Conservation (phyloP, 2,329 filamentous ascomycete species). For the Penicillium polonicum region DNA sequence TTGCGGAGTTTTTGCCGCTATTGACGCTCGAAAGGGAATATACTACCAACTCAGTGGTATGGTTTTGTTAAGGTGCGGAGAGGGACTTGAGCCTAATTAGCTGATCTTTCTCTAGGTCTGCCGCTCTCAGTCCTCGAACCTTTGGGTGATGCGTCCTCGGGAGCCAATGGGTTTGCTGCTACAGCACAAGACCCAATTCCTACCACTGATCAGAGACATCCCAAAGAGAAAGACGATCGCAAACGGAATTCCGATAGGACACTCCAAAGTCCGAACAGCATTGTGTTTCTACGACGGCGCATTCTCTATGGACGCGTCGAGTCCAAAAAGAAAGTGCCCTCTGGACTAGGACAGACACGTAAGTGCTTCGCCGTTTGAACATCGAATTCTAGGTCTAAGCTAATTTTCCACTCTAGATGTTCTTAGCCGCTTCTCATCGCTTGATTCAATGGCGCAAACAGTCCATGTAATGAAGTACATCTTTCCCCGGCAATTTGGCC, state of each 20-base stretch:
- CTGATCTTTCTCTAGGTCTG: constrained; percentile 23
- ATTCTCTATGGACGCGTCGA: constrained; percentile 84
- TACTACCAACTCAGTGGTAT: constrained; percentile 77
- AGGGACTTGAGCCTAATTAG: neutral
- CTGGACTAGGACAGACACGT: constrained; percentile 81
- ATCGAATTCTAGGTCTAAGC: neutral
- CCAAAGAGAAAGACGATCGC: neutral
- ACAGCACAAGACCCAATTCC: neutral
- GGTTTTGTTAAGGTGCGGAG: constrained; percentile 19
- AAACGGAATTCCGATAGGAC: neutral
- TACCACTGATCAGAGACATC: neutral
- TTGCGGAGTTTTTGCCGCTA: constrained; percentile 69
- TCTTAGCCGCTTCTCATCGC: constrained; percentile 65
- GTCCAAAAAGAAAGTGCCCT: constrained; percentile 63
- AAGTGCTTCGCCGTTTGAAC: constrained; percentile 38
- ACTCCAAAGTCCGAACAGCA: constrained; percentile 50
- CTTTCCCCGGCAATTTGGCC: constrained; percentile 83
- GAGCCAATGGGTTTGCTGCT: neutral
- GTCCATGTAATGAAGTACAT: constrained; percentile 84
- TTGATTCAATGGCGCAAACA: constrained; percentile 52
- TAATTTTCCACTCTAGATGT: constrained; percentile 59
- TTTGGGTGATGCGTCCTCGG: constrained; percentile 12
- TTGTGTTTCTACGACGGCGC: constrained; percentile 74
- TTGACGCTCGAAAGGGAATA: constrained; percentile 62
- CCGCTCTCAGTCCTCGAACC: constrained; percentile 34